Evolutionary conservation across 345 rosid species (phyloP).

Genomic region (Kernera saxatilis): DNA sequence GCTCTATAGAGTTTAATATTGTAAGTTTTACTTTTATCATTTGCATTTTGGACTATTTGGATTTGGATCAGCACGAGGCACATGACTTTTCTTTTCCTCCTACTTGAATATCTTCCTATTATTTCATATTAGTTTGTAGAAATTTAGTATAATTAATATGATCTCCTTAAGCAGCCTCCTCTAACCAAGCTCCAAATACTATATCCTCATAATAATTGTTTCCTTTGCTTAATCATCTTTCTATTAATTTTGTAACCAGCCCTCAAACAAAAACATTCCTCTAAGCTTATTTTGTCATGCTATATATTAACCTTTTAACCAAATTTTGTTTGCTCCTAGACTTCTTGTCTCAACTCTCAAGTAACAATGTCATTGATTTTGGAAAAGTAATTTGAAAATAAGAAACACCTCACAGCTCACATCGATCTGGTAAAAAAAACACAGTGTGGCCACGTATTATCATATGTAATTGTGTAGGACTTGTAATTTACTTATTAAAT

Average conservation of each 20-base stretch:
- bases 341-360: background rate
- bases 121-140: background rate
- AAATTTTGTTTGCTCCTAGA: background rate
- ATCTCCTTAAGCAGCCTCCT: background rate
- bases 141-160: background rate
- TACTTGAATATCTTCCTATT: background rate
- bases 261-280: background rate
- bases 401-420: background rate
- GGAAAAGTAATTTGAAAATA: background rate
- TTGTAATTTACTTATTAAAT: background rate
- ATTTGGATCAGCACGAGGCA: background rate
- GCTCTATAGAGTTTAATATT: background rate
- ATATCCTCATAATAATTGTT: background rate
- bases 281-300: background rate
- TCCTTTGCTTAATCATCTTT: background rate
- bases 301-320: background rate
- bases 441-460: conserved; percentile 10
- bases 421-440: background rate
- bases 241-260: background rate
- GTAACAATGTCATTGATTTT: background rate
- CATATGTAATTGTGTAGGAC: background rate
- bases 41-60: background rate
- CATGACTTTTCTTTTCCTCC: background rate
- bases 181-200: background rate
- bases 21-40: background rate